A percentile compares a stretch with the other conserved stretches of the same genome.
Evolutionary conservation across 2,329 filamentous ascomycete genomes (phyloP).

Genomic region (Sporothrix schenckii): DNA sequence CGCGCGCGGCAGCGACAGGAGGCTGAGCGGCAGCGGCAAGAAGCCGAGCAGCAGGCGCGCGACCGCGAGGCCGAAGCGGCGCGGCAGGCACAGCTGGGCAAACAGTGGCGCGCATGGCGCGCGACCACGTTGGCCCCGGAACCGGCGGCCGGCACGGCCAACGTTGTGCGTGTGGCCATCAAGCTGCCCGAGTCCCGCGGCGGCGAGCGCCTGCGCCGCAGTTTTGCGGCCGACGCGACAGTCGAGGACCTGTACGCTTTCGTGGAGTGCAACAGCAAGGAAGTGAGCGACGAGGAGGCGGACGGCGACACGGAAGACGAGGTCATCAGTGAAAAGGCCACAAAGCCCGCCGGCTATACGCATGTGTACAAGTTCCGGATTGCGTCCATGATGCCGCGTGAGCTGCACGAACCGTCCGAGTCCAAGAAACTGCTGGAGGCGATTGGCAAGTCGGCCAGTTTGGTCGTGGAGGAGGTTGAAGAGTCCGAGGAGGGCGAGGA

Average conservation of each 20-base stretch:
- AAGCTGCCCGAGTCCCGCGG: conserved; percentile 63
- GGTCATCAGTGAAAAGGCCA: conserved; percentile 41
- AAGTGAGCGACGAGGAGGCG: conserved; percentile 47
- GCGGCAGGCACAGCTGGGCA: conserved; percentile 47
- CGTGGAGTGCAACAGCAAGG: conserved; percentile 81
- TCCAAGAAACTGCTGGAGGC: conserved; percentile 68
- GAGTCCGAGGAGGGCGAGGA: conserved; percentile 26
- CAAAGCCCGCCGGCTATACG: conserved; percentile 69
- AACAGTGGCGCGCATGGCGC: conserved; percentile 78
- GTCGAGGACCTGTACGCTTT: conserved; percentile 94
- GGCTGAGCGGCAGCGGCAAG: conserved; percentile 57
- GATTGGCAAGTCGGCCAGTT: conserved; percentile 80
- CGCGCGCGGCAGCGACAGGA: conserved; percentile 73
- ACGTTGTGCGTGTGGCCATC: conserved; percentile 70
- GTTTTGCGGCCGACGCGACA: conserved; percentile 67
- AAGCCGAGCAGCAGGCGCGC: conserved; percentile 63
- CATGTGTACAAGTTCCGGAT: conserved; percentile 86
- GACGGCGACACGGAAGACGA: conserved; percentile 42
- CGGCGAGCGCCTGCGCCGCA: conserved; percentile 72
- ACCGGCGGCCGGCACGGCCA: conserved; percentile 56
- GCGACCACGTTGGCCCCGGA: conserved; percentile 68
- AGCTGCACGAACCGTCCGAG: conserved; percentile 72
- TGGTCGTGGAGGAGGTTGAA: conserved; percentile 74
- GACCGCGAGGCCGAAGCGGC: conserved; percentile 64
- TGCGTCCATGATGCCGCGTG: conserved; percentile 81